These are phyloP conservation scores for Pleurotus citrinopileatus DNA, from an alignment of 768 basidiomycete species.

Conservation along the genomic window DNA sequence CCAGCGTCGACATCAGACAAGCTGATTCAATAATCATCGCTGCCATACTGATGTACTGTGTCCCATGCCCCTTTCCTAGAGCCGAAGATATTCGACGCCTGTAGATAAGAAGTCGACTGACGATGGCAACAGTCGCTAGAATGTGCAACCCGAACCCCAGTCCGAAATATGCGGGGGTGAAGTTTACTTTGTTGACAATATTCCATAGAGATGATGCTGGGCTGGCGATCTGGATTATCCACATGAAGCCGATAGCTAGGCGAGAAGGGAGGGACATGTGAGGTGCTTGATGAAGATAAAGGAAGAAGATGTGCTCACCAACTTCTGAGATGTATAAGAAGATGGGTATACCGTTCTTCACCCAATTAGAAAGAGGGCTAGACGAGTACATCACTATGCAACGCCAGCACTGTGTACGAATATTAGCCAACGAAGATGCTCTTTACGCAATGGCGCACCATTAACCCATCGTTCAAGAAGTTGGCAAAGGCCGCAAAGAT, in stretches of 20 bases:
- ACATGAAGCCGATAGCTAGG: slow-evolving; percentile 9
- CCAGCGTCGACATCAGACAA: slow-evolving; percentile 22
- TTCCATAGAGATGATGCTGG: slow-evolving; percentile 12
- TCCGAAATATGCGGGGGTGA: slow-evolving; percentile 22
- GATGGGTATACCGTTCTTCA: slow-evolving; percentile 9
- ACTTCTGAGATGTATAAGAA: background rate
- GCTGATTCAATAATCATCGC: slow-evolving; percentile 36
- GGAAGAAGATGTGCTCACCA: slow-evolving; percentile 1
- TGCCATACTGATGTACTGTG: slow-evolving; percentile 23
- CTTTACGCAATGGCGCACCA: slow-evolving; percentile 13
- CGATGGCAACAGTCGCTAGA: slow-evolving; percentile 29
- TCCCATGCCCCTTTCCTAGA: slow-evolving; percentile 21
- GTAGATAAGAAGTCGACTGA: slow-evolving; percentile 20
- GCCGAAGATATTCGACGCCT: slow-evolving; percentile 14
- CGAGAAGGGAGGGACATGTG: background rate
- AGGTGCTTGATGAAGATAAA: background rate
- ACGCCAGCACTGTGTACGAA: slow-evolving; percentile 13
- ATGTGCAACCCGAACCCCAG: slow-evolving; percentile 29
- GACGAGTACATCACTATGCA: slow-evolving; percentile 12
- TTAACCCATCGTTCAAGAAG: slow-evolving; percentile 23
- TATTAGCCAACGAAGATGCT: slow-evolving; percentile 4
- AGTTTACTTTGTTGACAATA: slow-evolving; percentile 14
- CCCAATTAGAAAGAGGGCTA: background rate
- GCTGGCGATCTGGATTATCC: slow-evolving; percentile 8
- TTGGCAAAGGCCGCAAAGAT: slow-evolving; percentile 18